Conservation (phyloP, 2,329 filamentous ascomycete species). For the Talaromyces sp. region DNA sequence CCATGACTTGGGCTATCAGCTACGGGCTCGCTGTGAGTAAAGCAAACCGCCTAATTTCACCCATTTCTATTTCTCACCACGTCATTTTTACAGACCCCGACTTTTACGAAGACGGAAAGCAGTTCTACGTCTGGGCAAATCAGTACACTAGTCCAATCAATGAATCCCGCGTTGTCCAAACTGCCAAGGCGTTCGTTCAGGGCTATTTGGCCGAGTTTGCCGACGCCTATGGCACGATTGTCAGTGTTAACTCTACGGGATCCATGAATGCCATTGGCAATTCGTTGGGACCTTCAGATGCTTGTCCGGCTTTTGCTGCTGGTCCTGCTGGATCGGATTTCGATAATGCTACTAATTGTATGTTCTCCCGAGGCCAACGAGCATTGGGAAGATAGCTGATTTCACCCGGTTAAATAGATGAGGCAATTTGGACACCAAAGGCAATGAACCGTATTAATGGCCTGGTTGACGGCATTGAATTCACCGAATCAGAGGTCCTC, state of each 20-base stretch:
- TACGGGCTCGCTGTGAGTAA: conserved; percentile 6
- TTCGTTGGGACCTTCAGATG: conserved; percentile 58
- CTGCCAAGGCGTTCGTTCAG: conserved; percentile 56
- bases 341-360: conserved; percentile 2
- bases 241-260: conserved; percentile 55
- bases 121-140: conserved; percentile 61
- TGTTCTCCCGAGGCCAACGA: not conserved
- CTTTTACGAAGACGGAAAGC: conserved; percentile 45
- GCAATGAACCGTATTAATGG: conserved; percentile 47
- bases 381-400: too few species aligned
- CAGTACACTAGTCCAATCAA: conserved; percentile 52
- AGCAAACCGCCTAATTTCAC: not conserved
- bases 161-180: conserved; percentile 49
- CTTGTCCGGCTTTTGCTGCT: conserved; percentile 57
- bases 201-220: conserved; percentile 56
- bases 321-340: conserved; percentile 26
- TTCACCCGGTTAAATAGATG: too few species aligned
- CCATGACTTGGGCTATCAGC: conserved; percentile 8
- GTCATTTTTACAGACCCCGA: conserved; percentile 36
- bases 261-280: conserved; percentile 52
- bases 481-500: conserved; percentile 50
- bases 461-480: conserved; percentile 51
- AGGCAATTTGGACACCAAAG: not conserved
- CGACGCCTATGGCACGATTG: conserved; percentile 51
- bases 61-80: too few species aligned